Evolutionary conservation across 2,329 filamentous ascomycete genomes (phyloP).

Genomic region (Pestalotiopsis sp.): DNA sequence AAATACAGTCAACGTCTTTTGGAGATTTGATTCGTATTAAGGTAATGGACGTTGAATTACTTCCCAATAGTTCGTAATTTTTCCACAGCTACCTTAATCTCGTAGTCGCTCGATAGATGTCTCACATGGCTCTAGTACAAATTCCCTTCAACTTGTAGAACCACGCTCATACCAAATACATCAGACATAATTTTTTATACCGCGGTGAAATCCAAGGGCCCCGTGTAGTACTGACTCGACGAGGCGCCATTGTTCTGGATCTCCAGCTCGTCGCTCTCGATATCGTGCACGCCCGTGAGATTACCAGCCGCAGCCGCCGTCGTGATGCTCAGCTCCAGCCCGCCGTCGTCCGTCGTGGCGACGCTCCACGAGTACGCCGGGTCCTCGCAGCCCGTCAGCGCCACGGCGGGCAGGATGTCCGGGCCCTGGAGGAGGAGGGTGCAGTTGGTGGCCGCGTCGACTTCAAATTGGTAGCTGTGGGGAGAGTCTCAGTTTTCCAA

Average conservation of each 20-base stretch:
- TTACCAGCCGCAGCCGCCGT: constrained; percentile 19
- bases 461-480: constrained; percentile 24
- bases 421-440: constrained; percentile 24
- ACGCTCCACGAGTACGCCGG: constrained; percentile 21
- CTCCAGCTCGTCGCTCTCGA: constrained; percentile 22
- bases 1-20: too few relatives aligned
- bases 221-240: constrained; percentile 21
- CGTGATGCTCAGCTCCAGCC: constrained; percentile 22
- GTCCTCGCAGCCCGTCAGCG: constrained; percentile 22
- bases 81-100: too few relatives aligned
- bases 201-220: constrained; percentile 18
- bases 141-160: too few relatives aligned
- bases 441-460: constrained; percentile 21
- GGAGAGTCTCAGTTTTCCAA: too few relatives aligned
- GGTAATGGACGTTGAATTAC: too few relatives aligned
- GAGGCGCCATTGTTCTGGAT: constrained; percentile 21
- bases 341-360: constrained; percentile 13
- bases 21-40: too few relatives aligned
- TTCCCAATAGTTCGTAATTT: too few relatives aligned
- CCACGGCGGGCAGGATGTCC: constrained; percentile 23
- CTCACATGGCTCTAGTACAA: too few relatives aligned
- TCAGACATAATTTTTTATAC: not conserved
- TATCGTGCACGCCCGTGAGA: constrained; percentile 23
- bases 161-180: too few relatives aligned
- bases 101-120: too few relatives aligned